Evolutionary conservation across 2,329 filamentous ascomycete genomes (phyloP), one percentile per base, ranked within the genome.

Genomic region (Cytospora piceae): DNA sequence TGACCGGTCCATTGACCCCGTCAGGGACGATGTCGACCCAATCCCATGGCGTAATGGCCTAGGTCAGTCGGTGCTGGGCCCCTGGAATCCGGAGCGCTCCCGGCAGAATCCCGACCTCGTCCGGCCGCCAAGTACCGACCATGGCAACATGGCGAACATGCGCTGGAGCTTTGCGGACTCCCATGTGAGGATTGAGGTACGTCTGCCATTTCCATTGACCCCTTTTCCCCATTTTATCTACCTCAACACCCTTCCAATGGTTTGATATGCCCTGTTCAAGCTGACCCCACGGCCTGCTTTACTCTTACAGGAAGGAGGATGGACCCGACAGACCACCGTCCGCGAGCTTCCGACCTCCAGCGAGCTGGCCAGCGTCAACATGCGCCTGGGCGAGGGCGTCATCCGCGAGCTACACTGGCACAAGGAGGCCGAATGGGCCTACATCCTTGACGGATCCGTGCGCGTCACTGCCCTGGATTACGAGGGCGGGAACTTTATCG

Each of bases 391-490:
- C 49, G 78, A 86, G 69, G 89, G 90, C 42, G 90, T 89, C 37
- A 91, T 91, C 70, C 88, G 90, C 32, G 90, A 93, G 74, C 81
- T 93, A 11, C 90, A 93, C 73, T 93, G 90, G 90, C 90, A 93
- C 80, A 91, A 90, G 71, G 88, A 92, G 74, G 90, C 89, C 46
- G 90, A 93, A 73, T 93, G 90, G 90, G 89, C 88, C 0, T 92
- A 90, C 68, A 87, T 93, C 3, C 83, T 93, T 0, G 85, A 89
- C 64, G 90, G 90, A 59, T 82, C 84, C 66, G 89, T 91, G 24
- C 86, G 90, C 61, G 85, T 93, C 59, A 92, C 90, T 0, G 90
- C 87, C 0, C 82, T 93, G 22, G 90, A 93, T 76, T 86, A 89
- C 52, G 88, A 94, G 68, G 91, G 91, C 12, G 87, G 90, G 67